Conservation (phyloP, 176 grass and related monocot genomes). For the Pharus latifolius region DNA sequence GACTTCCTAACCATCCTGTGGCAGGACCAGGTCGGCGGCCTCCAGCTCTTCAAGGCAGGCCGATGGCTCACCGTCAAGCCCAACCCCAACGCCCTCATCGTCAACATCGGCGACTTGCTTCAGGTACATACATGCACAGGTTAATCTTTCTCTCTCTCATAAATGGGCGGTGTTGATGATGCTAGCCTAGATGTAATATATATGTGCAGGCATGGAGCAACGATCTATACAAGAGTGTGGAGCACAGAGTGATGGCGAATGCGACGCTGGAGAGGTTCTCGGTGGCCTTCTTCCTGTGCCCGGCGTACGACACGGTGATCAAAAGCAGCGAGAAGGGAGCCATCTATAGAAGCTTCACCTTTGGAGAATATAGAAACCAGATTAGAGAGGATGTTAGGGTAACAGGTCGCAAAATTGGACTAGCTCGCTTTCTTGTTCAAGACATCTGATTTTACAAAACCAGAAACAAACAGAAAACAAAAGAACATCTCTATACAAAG, state of each 20-base stretch:
- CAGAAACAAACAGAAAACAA: too few relatives aligned
- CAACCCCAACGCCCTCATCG: slow-evolving; percentile 35
- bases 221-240: slow-evolving; percentile 47
- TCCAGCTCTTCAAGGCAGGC: slow-evolving; percentile 40
- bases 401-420: slow-evolving; percentile 53
- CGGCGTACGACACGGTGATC: slow-evolving; percentile 43
- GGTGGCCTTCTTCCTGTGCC: slow-evolving; percentile 63
- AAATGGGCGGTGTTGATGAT: too few relatives aligned
- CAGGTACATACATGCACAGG: slow-evolving; percentile 20
- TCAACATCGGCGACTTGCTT: slow-evolving; percentile 83
- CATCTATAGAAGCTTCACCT: slow-evolving; percentile 54
- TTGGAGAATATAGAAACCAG: slow-evolving; percentile 62
- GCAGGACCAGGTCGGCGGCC: slow-evolving; percentile 49
- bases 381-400: slow-evolving; percentile 48
- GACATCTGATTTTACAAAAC: too few relatives aligned
- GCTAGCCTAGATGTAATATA: too few relatives aligned
- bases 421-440: slow-evolving; percentile 38
- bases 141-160: too few relatives aligned
- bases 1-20: slow-evolving; percentile 61
- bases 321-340: background rate
- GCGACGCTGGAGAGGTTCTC: slow-evolving; percentile 47
- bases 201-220: slow-evolving; percentile 57
- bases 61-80: slow-evolving; percentile 55
- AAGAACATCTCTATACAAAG: too few relatives aligned
- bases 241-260: slow-evolving; percentile 58